These are phyloP conservation scores for Agroathelia rolfsii DNA, from an alignment of 1,284 basidiomycete species.

Conservation along the genomic window DNA sequence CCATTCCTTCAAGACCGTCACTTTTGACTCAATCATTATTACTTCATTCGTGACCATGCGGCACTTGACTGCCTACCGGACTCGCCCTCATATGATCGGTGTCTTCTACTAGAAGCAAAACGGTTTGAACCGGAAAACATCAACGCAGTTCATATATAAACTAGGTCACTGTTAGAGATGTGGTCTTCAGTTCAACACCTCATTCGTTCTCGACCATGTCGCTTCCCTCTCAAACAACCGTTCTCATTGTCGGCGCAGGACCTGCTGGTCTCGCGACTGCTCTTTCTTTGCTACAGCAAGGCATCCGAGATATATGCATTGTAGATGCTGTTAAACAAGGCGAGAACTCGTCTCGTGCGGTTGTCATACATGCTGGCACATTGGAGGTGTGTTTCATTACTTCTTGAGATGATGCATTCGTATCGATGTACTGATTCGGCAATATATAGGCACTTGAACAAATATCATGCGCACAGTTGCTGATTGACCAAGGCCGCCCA, in stretches of 20 bases:
- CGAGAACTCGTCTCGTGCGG: conserved; percentile 28
- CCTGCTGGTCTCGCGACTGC: conserved; percentile 30
- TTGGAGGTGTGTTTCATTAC: conserved; percentile 22
- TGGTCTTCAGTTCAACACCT: too few relatives aligned
- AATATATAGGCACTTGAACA: conserved; percentile 32
- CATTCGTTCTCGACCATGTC: too few relatives aligned
- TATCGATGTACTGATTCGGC: not conserved
- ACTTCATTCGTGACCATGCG: too few relatives aligned
- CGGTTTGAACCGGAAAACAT: too few relatives aligned
- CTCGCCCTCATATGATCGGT: too few relatives aligned
- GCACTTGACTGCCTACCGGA: too few relatives aligned
- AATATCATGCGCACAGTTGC: conserved; percentile 31
- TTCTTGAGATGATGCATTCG: not conserved
- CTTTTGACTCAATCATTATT: too few relatives aligned
- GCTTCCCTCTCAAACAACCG: conserved; percentile 15
- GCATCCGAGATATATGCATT: conserved; percentile 31
- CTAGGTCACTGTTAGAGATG: too few relatives aligned
- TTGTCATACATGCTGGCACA: conserved; percentile 34
- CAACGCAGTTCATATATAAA: too few relatives aligned
- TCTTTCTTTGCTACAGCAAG: conserved; percentile 25
- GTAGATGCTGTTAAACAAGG: conserved; percentile 30
- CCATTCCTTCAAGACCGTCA: too few relatives aligned
- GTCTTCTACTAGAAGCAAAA: too few relatives aligned
- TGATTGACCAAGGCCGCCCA: conserved; percentile 32
- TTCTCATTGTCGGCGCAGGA: conserved; percentile 25